Evolutionary conservation across 371 early-diverging fungal species (phyloP).

Genomic region (Rhizopus delemar): DNA sequence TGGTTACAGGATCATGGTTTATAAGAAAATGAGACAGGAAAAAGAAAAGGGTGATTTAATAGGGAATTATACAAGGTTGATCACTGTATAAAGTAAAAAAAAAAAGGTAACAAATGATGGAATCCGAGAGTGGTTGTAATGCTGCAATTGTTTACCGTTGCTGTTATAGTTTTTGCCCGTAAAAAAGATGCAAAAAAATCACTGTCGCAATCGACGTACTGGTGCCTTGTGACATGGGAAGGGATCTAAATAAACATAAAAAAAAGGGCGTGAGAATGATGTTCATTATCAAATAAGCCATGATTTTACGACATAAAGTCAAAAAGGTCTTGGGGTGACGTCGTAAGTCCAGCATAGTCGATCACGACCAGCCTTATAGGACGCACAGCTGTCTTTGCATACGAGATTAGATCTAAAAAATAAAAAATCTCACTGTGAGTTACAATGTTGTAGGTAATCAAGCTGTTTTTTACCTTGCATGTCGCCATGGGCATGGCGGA

Average conservation of each 20-base stretch:
- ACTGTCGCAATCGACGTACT: constrained; percentile 12
- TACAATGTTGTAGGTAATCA: too few species aligned
- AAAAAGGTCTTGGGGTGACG: constrained; percentile 9
- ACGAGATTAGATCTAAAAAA: too few species aligned
- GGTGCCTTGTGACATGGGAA: constrained; percentile 11
- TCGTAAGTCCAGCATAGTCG: too few species aligned
- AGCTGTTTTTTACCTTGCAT: too few species aligned
- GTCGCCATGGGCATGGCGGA: too few species aligned
- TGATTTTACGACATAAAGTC: constrained; percentile 6
- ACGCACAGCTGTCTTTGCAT: too few species aligned
- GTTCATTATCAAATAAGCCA: constrained; percentile 8
- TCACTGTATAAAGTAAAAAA: constrained; percentile 9
- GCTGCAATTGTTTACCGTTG: constrained; percentile 8
- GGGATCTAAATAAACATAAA: constrained; percentile 9
- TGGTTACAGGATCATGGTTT: constrained; percentile 8
- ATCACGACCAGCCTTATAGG: too few species aligned
- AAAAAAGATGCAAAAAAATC: constrained; percentile 1
- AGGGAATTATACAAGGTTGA: constrained; percentile 4
- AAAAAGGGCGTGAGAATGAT: constrained; percentile 10
- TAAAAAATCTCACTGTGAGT: too few species aligned
- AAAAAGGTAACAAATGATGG: constrained; percentile 9
- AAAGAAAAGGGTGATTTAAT: constrained; percentile 6
- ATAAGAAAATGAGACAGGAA: constrained; percentile 11
- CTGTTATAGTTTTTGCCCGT: background rate
- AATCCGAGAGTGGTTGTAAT: constrained; percentile 7